These are phyloP conservation scores for Meripilus lineatus DNA, from an alignment of 1,284 basidiomycete species.

Conservation along the genomic window DNA sequence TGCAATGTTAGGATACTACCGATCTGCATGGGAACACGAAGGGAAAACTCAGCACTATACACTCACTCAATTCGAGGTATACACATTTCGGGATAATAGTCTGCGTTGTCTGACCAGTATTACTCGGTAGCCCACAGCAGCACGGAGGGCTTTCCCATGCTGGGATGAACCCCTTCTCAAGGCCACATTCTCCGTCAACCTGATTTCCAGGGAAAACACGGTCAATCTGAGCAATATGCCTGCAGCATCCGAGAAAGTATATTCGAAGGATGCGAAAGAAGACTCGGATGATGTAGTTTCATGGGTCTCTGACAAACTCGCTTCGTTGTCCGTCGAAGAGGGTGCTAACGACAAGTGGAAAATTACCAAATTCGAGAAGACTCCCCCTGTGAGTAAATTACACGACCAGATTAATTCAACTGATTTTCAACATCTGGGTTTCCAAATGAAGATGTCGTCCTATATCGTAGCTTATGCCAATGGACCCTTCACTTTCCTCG, in stretches of 20 bases:
- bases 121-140: slow-evolving; percentile 91
- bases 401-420: not conserved
- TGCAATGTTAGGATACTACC: slow-evolving; percentile 74
- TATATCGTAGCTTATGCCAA: slow-evolving; percentile 93
- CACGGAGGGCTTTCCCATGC: slow-evolving; percentile 78
- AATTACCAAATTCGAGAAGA: slow-evolving; percentile 74
- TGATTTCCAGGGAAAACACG: slow-evolving; percentile 80
- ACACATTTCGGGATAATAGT: slow-evolving; percentile 12
- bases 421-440: not conserved
- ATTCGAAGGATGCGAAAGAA: slow-evolving; percentile 18
- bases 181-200: slow-evolving; percentile 78
- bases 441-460: slow-evolving; percentile 68
- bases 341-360: slow-evolving; percentile 58
- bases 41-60: slow-evolving; percentile 65
- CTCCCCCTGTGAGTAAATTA: slow-evolving; percentile 43
- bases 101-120: not conserved
- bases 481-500: slow-evolving; percentile 74
- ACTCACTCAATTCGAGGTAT: slow-evolving; percentile 80
- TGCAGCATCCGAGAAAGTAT: slow-evolving; percentile 49
- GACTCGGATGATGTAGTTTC: slow-evolving; percentile 14
- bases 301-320: slow-evolving; percentile 22
- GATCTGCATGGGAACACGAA: slow-evolving; percentile 49
- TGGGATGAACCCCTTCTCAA: slow-evolving; percentile 96
- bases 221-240: slow-evolving; percentile 89
- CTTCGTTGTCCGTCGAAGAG: slow-evolving; percentile 14